Base-by-base conservation (phyloP, 2,329 filamentous ascomycete species). In the Aquanectria penicillioides region DNA sequence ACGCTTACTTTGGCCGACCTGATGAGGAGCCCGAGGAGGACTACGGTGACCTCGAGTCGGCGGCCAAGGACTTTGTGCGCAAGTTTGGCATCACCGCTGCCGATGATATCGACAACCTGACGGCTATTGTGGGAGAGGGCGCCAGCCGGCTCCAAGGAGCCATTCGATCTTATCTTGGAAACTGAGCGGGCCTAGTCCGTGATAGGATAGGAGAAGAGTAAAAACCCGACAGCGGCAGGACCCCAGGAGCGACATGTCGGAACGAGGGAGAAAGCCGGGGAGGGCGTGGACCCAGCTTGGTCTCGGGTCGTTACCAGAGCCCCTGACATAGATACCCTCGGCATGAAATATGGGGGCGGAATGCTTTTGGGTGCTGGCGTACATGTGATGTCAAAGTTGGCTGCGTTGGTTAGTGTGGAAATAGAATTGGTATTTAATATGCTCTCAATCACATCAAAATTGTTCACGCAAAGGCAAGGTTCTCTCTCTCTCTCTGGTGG, bases 11-110 rank as follows among this genome's bases (percentile, higher is more conserved):
- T 76, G 95, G 95, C 60, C 90, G 94, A 48, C 90, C 93, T 3
- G 95, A 99, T 73, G 91, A 94, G 20, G 91, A 96, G 67, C 79
- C 85, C 26, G 82, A 82, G 55, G 92, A 94, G 62, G 92, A 92
- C 37, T 97, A 97, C 66, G 93, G 94, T 41, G 94, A 97, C 71
- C 81, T 99, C 58, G 95, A 99, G 79, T 85, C 82, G n/a, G 93
- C 93, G 0, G 95, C 95, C 59, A 97, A 95, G 81, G 95, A 99
- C 77, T 97, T 98, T 78, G 89, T 98, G 26, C 88, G 95, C 72
- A 93, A 92, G 73, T 97, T 98, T 73, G 95, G 95, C 46, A 91
- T 97, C 68, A 98, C 94, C 4, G 94, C 95, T 20, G 94, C 93
- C 55, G 95, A 99, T 73, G 95, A 99, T 76, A 79, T 99, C 54